A percentile compares a stretch with the other conserved stretches of the same genome.
Evolutionary conservation across 345 rosid genomes (phyloP).

Genomic region (Eucalyptus sideroxylon): DNA sequence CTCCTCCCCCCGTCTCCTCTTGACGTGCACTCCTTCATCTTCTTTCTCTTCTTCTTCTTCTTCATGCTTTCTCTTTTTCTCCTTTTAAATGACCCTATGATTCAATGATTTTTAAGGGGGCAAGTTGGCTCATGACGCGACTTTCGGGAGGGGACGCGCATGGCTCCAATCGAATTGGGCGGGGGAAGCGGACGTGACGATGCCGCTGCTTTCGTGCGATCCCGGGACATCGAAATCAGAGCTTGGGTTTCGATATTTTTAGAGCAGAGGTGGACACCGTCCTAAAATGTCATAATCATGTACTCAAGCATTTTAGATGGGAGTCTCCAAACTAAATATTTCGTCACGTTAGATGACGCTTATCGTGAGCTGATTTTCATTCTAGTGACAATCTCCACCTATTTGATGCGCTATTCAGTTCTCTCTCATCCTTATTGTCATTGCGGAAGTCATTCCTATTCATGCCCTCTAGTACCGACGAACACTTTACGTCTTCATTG

Average conservation of each 20-base stretch:
- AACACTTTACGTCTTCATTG: neutral
- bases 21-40: neutral
- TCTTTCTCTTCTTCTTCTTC: too few species aligned
- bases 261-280: neutral
- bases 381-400: neutral
- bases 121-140: neutral
- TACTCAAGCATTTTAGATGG: too few species aligned
- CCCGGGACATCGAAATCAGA: neutral
- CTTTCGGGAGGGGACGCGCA: neutral
- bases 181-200: neutral
- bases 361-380: neutral
- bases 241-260: neutral
- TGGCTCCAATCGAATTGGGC: neutral
- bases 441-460: neutral
- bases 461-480: rapidly evolving
- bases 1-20: too few species aligned
- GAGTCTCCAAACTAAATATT: too few species aligned
- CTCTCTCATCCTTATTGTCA: neutral
- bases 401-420: too few species aligned
- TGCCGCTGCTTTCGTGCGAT: neutral
- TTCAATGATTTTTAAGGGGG: neutral
- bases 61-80: neutral
- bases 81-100: neutral
- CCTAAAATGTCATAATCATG: neutral
- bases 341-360: neutral